These are phyloP conservation scores for Striga asiatica DNA, from an alignment of 257 asterid genomes.

Conservation along the genomic window DNA sequence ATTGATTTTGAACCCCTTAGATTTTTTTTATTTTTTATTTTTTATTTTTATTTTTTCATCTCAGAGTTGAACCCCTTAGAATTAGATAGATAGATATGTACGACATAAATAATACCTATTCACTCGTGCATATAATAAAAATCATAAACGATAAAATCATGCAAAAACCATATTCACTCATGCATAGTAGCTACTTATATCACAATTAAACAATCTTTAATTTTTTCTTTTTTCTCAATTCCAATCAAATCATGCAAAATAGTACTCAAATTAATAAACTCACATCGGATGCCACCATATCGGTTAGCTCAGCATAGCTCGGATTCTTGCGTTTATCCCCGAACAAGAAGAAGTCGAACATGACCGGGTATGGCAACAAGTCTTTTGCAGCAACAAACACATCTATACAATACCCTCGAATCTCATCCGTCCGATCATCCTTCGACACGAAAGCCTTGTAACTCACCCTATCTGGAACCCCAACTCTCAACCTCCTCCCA, in stretches of 20 bases:
- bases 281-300: conserved; percentile 28
- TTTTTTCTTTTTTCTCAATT: no score
- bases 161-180: no score
- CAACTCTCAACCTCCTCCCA: conserved; percentile 42
- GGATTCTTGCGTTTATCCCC: conserved; percentile 53
- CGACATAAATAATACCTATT: no score
- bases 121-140: no score
- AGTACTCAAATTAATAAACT: conserved; percentile 5
- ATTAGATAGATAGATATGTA: no score
- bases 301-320: conserved; percentile 29
- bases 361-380: conserved; percentile 44
- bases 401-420: conserved; percentile 45
- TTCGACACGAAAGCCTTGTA: conserved; percentile 32
- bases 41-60: no score
- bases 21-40: no score
- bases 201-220: no score
- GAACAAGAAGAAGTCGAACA: conserved; percentile 34
- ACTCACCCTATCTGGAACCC: conserved; percentile 48
- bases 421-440: conserved; percentile 23
- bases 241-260: neutral
- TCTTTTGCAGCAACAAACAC: conserved; percentile 46
- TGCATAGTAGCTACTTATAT: no score
- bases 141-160: no score
- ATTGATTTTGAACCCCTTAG: no score
- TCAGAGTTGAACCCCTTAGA: no score